Evolutionary conservation across 1,139 yeast species (phyloP), one percentile per base, ranked within the genome.

Genomic region (Yamadazyma blattariae): DNA sequence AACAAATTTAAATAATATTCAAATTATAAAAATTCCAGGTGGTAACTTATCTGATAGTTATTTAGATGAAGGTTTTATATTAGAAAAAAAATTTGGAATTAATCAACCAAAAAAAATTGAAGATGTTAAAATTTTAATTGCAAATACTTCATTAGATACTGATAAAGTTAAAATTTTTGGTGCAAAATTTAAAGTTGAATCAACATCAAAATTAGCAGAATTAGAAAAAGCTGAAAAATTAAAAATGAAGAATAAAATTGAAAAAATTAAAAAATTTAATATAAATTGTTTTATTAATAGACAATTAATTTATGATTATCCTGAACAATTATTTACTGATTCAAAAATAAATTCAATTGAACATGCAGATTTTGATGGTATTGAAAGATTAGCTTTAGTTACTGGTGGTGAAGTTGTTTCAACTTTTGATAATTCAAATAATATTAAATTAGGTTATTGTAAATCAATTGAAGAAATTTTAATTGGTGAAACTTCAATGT

Each of bases 361-460:
- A 65, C 98, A 94, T 56, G 98, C 98, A 15, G 99, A 94, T 62
- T 94, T 94, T 51, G 98, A 88, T 56, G 99, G 98, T 51, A 89
- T 92, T 40, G 98, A 92, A 68, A 82, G 98, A 58, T 75, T 92
- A 49, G 96, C 98, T 4, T 71, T 92, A 33, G 98, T 90, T 18
- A 90, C 97, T 6, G 98, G 98, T 34, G 98, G 96, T 52, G 98
- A 92, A 67, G 97, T 94, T 38, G 96, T 84, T 3, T 90, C 97
- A 10, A 92, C 98, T 1, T 94, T 92, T 60, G 98, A 94, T 57
- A 75, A 82, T 47, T 96, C 98, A 17, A 95, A 85, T 36, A 73
- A 75, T 37, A 95, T 86, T 39, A 83, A 78, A 57, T 68, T 90
- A 37, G 99, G 98, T 35, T 76, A 80, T 56, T 92, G 98, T 72